These are phyloP conservation scores for Rheum nobile DNA, from an alignment of 148 eudicot genomes.

Conservation along the genomic window DNA sequence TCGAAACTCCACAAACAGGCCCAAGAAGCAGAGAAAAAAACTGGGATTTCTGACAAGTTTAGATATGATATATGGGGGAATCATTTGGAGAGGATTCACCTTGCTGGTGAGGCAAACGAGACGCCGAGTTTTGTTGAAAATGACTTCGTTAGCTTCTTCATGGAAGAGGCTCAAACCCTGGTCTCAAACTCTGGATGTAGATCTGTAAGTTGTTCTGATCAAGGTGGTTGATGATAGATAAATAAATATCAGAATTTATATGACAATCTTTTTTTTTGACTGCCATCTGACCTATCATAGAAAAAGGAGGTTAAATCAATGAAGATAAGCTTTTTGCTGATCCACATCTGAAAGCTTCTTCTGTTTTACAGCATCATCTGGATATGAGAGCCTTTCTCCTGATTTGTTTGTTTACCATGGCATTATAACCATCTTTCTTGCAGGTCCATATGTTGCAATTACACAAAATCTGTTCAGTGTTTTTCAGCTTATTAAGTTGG, in stretches of 20 bases:
- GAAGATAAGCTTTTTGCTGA: not conserved
- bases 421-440: not conserved
- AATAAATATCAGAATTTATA: not conserved
- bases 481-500: no score
- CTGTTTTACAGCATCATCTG: not conserved
- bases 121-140: slow-evolving; percentile 20
- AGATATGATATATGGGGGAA: slow-evolving; percentile 81
- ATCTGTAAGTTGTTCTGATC: slow-evolving; percentile 36
- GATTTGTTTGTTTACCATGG: no score
- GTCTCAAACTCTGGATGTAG: slow-evolving; percentile 26
- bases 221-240: slow-evolving; percentile 34
- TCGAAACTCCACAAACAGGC: slow-evolving; percentile 26
- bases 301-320: not conserved
- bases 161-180: slow-evolving; percentile 45
- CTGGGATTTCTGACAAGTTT: slow-evolving; percentile 28
- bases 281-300: not conserved
- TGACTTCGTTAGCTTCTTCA: slow-evolving; percentile 64
- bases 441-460: no score
- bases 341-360: not conserved
- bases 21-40: slow-evolving; percentile 20
- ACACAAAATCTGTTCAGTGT: no score
- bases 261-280: not conserved
- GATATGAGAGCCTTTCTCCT: no score
- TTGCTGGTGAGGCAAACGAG: slow-evolving; percentile 20
- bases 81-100: slow-evolving; percentile 54